Conservation (phyloP, 257 asterid genomes). For the Prunella vulgaris region DNA sequence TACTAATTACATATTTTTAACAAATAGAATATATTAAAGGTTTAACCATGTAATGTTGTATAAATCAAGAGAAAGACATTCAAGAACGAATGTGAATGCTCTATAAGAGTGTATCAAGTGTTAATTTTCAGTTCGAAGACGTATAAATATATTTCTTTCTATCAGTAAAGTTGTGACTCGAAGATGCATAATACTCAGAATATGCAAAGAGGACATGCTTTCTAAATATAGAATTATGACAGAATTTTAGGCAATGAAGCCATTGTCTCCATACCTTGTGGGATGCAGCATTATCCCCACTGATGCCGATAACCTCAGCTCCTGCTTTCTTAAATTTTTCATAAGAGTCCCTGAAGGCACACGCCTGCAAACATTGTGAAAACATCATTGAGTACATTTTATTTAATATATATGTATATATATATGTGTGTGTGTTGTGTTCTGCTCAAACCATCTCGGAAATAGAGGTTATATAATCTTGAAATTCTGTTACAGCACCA, state of each 20-base stretch:
- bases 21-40: neutral
- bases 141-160: no score
- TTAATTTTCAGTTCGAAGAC: slow-evolving; percentile 1
- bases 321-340: slow-evolving; percentile 98
- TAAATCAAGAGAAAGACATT: neutral
- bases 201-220: neutral
- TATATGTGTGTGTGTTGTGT: no score
- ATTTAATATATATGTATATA: no score
- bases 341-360: slow-evolving; percentile 96
- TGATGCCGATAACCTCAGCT: slow-evolving; percentile 89
- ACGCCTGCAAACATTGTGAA: slow-evolving; percentile 57
- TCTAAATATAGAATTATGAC: neutral
- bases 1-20: no score
- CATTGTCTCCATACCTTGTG: slow-evolving; percentile 63
- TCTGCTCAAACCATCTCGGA: neutral
- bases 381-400: no score
- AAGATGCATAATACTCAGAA: neutral
- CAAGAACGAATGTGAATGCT: neutral
- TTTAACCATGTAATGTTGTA: no score
- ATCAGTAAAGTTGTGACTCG: no score
- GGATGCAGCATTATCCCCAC: slow-evolving; percentile 73
- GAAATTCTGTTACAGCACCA: neutral
- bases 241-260: neutral
- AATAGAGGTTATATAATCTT: neutral
- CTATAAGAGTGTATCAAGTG: neutral